A percentile compares a stretch with the other conserved stretches of the same genome.
Conservation (phyloP, 495 filamentous ascomycete species). For the Xylaria venustula region DNA sequence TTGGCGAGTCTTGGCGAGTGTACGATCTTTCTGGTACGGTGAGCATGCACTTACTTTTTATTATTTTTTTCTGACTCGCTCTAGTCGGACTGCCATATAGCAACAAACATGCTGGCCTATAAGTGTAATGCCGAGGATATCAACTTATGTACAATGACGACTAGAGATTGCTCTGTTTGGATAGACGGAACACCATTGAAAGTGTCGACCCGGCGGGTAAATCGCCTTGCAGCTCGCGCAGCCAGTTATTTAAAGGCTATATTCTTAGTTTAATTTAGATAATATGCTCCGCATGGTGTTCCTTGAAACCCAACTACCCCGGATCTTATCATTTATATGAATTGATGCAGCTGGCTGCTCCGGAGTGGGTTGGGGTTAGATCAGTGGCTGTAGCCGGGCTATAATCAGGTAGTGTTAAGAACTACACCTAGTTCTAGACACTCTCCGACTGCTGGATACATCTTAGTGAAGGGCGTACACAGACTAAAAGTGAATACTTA, state of each 20-base stretch:
- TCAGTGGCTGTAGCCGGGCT: too few species aligned
- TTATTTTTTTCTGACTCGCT: neutral
- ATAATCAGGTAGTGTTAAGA: too few species aligned
- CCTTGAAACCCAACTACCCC: neutral
- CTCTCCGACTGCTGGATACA: too few species aligned
- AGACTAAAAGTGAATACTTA: too few species aligned
- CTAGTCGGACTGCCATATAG: neutral
- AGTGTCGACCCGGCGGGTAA: constrained; percentile 1
- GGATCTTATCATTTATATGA: constrained; percentile 1
- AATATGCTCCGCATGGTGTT: neutral
- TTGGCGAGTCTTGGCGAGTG: neutral
- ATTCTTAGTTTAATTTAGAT: constrained; percentile 1
- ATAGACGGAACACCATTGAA: neutral
- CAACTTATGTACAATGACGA: neutral
- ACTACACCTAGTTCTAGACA: too few species aligned
- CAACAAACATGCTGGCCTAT: neutral
- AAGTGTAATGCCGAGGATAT: neutral
- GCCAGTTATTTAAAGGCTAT: neutral
- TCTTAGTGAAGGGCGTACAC: too few species aligned
- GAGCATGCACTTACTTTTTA: neutral
- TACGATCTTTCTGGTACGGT: neutral
- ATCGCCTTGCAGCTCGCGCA: neutral
- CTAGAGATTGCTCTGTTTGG: neutral
- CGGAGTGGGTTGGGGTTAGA: neutral
- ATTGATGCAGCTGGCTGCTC: neutral